These are phyloP conservation scores for Botrytis medusae DNA, from an alignment of 2,329 filamentous ascomycete genomes.

Conservation along the genomic window DNA sequence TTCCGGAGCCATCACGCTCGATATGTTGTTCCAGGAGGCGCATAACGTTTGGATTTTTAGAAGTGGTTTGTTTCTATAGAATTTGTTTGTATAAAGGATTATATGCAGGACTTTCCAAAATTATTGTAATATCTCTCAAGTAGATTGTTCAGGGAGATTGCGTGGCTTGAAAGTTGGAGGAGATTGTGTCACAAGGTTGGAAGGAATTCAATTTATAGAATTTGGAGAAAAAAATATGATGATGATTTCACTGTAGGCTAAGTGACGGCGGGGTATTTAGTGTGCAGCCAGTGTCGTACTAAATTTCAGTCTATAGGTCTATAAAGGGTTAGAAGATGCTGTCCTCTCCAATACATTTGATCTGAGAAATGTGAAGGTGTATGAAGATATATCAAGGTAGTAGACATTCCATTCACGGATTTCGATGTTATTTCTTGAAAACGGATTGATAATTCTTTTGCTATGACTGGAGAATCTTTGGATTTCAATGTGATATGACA, in stretches of 20 bases:
- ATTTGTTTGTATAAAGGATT: not conserved
- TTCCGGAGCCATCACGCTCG: constrained; percentile 64
- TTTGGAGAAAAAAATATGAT: not conserved
- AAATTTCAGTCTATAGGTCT: not conserved
- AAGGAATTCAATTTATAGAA: not conserved
- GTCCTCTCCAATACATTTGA: not conserved
- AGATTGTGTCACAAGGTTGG: not conserved
- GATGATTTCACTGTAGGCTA: not conserved
- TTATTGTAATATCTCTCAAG: not conserved
- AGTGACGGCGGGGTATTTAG: not conserved
- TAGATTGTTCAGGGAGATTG: not conserved
- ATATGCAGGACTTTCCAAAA: not conserved
- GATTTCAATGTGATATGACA: not conserved
- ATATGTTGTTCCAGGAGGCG: constrained; percentile 66
- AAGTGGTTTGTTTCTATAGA: not conserved
- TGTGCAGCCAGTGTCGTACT: not conserved
- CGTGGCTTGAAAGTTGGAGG: not conserved
- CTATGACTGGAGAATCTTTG: not conserved
- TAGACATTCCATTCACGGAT: not conserved
- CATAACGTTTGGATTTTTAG: constrained; percentile 48
- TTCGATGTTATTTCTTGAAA: not conserved
- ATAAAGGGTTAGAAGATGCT: not conserved
- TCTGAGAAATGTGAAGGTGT: not conserved
- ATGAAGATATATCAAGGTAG: not conserved
- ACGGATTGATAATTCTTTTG: not conserved